Conservation (phyloP, 2,329 filamentous ascomycete genomes). For the Rhynchosporium secalis region DNA sequence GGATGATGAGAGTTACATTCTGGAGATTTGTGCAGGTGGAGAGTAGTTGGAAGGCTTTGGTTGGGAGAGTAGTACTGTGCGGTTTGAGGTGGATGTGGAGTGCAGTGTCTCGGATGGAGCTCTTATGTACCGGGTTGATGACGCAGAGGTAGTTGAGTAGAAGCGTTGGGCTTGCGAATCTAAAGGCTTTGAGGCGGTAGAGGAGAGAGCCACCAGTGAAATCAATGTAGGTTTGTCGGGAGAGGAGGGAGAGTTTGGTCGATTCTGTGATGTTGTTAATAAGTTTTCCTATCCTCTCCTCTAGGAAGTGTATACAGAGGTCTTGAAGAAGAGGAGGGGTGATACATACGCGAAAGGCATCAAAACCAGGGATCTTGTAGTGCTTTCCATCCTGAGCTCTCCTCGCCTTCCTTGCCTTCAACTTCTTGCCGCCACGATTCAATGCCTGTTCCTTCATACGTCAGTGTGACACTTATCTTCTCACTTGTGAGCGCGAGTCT, state of each 20-base stretch:
- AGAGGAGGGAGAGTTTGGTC: constrained; percentile 16
- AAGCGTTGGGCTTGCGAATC: constrained; percentile 11
- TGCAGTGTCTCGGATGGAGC: constrained; percentile 11
- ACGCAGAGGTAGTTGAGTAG: constrained; percentile 24
- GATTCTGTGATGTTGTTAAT: constrained; percentile 3
- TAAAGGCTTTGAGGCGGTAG: constrained; percentile 15
- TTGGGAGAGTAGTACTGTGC: neutral
- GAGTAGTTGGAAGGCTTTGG: constrained; percentile 10
- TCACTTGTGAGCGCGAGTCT: neutral
- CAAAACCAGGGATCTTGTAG: constrained; percentile 19
- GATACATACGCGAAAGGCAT: constrained; percentile 21
- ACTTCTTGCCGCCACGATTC: neutral
- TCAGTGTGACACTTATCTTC: neutral
- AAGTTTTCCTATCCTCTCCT: too few relatives aligned
- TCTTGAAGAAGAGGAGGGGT: neutral
- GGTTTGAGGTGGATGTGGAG: neutral
- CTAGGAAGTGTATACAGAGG: too few relatives aligned
- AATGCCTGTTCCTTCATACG: neutral
- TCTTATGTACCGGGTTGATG: constrained; percentile 22
- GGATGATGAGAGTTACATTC: neutral
- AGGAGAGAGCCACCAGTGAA: constrained; percentile 17
- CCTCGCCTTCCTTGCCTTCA: neutral
- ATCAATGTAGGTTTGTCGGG: constrained; percentile 21
- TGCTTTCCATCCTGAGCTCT: neutral
- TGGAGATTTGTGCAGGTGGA: constrained; percentile 10